phyloP scores from a whole-genome alignment of 1,139 yeast species.

The Diutina sp. region DNA sequence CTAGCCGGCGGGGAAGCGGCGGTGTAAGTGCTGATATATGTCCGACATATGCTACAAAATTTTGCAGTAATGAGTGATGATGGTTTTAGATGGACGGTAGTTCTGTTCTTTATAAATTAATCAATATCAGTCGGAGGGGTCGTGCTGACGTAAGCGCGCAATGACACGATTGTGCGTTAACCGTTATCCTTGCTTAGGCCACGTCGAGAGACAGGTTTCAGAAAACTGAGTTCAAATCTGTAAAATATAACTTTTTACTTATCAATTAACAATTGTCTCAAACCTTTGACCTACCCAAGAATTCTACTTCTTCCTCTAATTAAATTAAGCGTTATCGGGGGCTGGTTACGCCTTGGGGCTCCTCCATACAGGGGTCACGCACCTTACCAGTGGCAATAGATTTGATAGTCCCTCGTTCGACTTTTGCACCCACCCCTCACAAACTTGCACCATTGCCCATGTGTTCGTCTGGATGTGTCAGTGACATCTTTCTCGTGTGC shows the following conservation, averaged over 20 bases:
- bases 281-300: no score
- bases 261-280: no score
- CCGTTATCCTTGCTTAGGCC: neutral
- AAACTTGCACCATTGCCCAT: neutral
- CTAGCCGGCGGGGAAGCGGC: no score
- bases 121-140: neutral
- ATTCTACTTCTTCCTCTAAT: neutral
- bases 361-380: neutral
- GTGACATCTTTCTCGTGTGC: conserved; percentile 42
- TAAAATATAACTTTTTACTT: no score
- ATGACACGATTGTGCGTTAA: neutral
- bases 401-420: neutral
- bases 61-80: neutral
- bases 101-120: no score
- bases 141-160: neutral
- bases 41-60: no score
- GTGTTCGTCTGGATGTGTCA: conserved; percentile 1
- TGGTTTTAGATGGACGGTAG: neutral
- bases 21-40: no score
- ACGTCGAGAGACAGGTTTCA: neutral
- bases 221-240: no score
- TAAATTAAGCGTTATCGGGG: neutral
- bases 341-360: neutral
- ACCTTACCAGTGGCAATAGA: neutral
- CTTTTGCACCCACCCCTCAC: neutral